A percentile compares a stretch with the other conserved stretches of the same genome.
These are phyloP conservation scores for Prinsepia uniflora DNA, from an alignment of 306 rosid genomes.

Conservation along the genomic window DNA sequence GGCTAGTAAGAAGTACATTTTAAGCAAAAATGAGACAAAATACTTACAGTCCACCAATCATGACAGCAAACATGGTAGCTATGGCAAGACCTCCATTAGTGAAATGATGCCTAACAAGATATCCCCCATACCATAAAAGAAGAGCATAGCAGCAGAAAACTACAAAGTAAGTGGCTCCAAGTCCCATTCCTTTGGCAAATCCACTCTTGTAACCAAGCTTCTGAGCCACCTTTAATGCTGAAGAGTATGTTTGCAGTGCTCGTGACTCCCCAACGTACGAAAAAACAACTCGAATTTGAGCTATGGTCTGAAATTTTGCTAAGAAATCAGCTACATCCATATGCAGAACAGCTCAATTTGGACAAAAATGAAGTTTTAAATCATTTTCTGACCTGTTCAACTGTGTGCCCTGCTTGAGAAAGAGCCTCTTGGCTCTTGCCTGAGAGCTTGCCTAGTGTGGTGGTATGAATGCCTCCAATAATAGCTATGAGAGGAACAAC, in stretches of 20 bases:
- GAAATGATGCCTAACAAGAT: slow-evolving; percentile 77
- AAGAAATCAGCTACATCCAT: slow-evolving; percentile 29
- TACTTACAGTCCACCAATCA: slow-evolving; percentile 94
- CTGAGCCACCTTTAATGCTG: slow-evolving; percentile 75
- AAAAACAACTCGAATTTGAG: slow-evolving; percentile 83
- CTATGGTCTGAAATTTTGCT: slow-evolving; percentile 59
- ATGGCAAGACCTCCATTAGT: slow-evolving; percentile 99
- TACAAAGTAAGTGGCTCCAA: slow-evolving; percentile 95
- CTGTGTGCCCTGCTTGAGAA: slow-evolving; percentile 89
- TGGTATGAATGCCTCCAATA: slow-evolving; percentile 79
- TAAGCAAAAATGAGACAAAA: not conserved
- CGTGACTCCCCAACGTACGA: slow-evolving; percentile 77
- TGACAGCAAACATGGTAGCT: slow-evolving; percentile 95
- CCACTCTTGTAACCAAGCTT: slow-evolving; percentile 84
- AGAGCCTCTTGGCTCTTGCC: slow-evolving; percentile 86
- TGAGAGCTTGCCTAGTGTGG: slow-evolving; percentile 80
- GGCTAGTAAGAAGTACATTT: not conserved
- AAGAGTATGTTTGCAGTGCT: slow-evolving; percentile 67
- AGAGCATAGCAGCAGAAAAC: slow-evolving; percentile 97
- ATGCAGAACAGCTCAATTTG: slow-evolving; percentile 15
- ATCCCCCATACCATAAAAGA: slow-evolving; percentile 96
- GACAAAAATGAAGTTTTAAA: not conserved
- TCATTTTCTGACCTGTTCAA: slow-evolving; percentile 63
- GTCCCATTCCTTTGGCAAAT: slow-evolving; percentile 87
- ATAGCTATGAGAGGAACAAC: slow-evolving; percentile 93